Evolutionary conservation across 176 grass and related monocot species (phyloP).

Genomic region (Bolboschoenus planiculmis): DNA sequence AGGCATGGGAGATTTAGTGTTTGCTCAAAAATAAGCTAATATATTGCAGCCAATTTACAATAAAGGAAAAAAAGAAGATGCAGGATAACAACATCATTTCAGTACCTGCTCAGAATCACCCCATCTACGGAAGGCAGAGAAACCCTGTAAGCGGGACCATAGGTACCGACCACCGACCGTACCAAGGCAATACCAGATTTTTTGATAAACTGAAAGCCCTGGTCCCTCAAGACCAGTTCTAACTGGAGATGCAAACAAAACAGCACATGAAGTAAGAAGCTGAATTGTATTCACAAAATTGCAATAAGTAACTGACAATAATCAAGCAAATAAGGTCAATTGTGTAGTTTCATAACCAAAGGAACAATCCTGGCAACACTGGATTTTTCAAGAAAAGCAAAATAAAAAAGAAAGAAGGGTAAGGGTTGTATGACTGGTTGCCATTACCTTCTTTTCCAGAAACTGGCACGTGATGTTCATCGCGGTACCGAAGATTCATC

Average conservation of each 20-base stretch:
- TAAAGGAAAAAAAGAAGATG: constrained; percentile 13
- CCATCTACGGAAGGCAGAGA: constrained; percentile 92
- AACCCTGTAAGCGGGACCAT: constrained; percentile 75
- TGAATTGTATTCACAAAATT: not conserved
- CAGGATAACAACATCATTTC: not conserved
- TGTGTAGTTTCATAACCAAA: not conserved
- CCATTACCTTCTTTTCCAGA: constrained; percentile 62
- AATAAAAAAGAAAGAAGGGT: not conserved
- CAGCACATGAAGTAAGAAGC: not conserved
- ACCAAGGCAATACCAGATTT: constrained; percentile 76
- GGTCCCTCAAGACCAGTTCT: constrained; percentile 87
- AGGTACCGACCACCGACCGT: constrained; percentile 83
- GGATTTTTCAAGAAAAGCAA: not conserved
- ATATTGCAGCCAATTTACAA: not conserved
- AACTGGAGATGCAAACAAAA: constrained; percentile 41
- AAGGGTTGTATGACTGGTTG: not conserved
- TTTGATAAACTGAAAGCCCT: constrained; percentile 87
- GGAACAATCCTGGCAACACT: not conserved
- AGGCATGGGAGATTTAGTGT: not conserved
- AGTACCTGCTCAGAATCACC: constrained; percentile 92
- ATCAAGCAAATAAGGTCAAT: not conserved
- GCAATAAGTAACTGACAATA: not conserved
- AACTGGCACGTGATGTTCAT: constrained; percentile 54
- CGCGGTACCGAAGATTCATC: constrained; percentile 94
- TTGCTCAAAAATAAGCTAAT: not conserved